phyloP scores from a whole-genome alignment of 257 asterid genomes.

The Nicotiana otophora region DNA sequence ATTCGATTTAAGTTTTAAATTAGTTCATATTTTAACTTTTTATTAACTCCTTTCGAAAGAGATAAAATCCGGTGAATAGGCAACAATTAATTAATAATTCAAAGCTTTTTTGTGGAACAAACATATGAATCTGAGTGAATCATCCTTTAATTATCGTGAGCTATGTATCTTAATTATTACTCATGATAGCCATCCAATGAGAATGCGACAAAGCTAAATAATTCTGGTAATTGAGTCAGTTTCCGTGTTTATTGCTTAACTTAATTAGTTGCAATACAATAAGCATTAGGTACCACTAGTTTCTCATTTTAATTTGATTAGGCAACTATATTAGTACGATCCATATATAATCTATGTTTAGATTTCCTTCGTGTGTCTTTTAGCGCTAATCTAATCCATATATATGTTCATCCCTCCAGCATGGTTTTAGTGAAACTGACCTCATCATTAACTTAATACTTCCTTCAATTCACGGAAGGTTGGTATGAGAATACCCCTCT shows the following conservation, averaged over 20 bases:
- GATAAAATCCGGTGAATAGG: too few species aligned
- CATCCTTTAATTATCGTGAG: too few species aligned
- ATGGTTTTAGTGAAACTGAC: slow-evolving; percentile 2
- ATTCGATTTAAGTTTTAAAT: too few species aligned
- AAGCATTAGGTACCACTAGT: neutral
- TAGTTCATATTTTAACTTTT: too few species aligned
- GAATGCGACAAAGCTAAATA: neutral
- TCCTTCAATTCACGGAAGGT: neutral
- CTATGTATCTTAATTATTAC: too few species aligned
- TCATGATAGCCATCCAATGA: neutral
- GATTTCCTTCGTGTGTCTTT: neutral
- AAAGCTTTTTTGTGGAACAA: too few species aligned
- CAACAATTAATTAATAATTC: too few species aligned
- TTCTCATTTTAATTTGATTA: slow-evolving; percentile 1
- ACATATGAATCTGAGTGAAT: too few species aligned
- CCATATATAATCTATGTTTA: slow-evolving; percentile 10
- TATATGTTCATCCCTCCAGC: too few species aligned
- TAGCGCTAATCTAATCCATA: neutral
- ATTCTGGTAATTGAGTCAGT: neutral
- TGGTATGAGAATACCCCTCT: too few species aligned
- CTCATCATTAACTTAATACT: neutral
- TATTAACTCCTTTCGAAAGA: too few species aligned
- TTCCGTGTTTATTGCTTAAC: neutral
- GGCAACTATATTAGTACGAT: slow-evolving; percentile 8
- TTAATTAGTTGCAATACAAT: neutral